Base-by-base conservation (phyloP, 345 rosid genomes). In the Noccaea caerulescens region DNA sequence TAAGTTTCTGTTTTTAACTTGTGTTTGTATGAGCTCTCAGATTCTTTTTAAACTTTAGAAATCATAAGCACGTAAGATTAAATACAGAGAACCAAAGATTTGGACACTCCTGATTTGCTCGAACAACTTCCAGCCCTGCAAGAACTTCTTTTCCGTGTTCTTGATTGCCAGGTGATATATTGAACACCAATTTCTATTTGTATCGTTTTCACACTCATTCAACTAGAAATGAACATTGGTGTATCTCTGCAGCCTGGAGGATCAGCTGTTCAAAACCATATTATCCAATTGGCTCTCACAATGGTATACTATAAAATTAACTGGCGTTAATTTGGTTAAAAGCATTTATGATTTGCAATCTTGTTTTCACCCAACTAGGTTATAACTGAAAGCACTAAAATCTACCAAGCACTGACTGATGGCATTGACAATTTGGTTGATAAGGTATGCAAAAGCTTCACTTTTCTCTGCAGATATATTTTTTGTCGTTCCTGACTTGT, bases 81-180 rank as follows among this genome's bases (percentile, higher is more conserved):
- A 16, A 20, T 55, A 58, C 93, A 94, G 99, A 86, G 81, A 85
- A 88, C 93, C 63, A 91, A 91, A 83, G 98, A 94, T 63, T 81
- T 91, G 80, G 98, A 89, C 66, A 84, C 98, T 65, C 86, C 80
- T 37, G 99, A 89, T 61, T 81, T 94, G 76, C 92, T 94, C 46
- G 88, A 89, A 61, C 97, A 94, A 39, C 85, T 94, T 71, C 99
- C 98, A 63, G 89, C 92, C 47, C 71, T 94, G 72, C 99, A 94
- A 70, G 90, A 86, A 77, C 96, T 94, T 75, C 97, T 91, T 63
- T 94, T 86, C 59, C 98, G 92, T 66, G 90, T 88, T 71, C 88
- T 94, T 80, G 90, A 85, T 57, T 94, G 99, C 77, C 95, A 82
- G 96, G 99, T 93, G 67, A 77, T 68, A 42, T 32, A 55, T 12